Base-by-base conservation (phyloP, 495 filamentous ascomycete species). In the Aspergillus wentii region DNA sequence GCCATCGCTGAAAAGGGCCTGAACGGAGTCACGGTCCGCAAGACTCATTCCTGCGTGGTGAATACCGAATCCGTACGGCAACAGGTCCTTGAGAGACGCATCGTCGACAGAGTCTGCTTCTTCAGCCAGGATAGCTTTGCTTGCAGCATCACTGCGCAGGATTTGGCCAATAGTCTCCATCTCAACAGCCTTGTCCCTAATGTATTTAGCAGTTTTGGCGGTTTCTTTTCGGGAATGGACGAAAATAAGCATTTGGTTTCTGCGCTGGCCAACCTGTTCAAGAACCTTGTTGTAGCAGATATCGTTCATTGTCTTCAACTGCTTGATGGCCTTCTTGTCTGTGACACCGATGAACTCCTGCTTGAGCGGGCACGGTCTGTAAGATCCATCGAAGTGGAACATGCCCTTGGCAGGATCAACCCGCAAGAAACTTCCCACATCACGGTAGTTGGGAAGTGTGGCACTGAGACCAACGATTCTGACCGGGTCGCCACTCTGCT, bases 301-400 rank as follows among this genome's bases (percentile, higher is more conserved):
- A 51, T 99, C 92, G 44, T 99, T 99, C 92, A 99, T 99, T 0
- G 85, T 94, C 74, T 96, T 95, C 33, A 99, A 71, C 64, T 99
- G 92, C 65, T 96, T 99, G 68, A 97, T 99, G 13, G 92, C 86
- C 51, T 99, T 99, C 64, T 90, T 94, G 43, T 99, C 92, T 0
- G 88, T 95, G 21, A 99, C 83, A 35, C 94, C 92, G 54, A 99
- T 91, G 62, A 96, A 99, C 60, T 99, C 92, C 54, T 99, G 92
- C 47, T 81, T 85, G 41, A 99, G 57, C 2, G 92, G 92, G 54
- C 94, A 97, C 35, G 92, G 92, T 32, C 92, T 74, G 65, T 79
- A 99, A 8, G 91, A 89, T 13, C 85, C 88, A 64, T 99, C 94
- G 46, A 99, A 99, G 59, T 96, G 88, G 73, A 95, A 96, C 23